Evolutionary conservation across 2,329 filamentous ascomycete species (phyloP), one percentile per base, ranked within the genome.

Genomic region (Trichoderma sp.): DNA sequence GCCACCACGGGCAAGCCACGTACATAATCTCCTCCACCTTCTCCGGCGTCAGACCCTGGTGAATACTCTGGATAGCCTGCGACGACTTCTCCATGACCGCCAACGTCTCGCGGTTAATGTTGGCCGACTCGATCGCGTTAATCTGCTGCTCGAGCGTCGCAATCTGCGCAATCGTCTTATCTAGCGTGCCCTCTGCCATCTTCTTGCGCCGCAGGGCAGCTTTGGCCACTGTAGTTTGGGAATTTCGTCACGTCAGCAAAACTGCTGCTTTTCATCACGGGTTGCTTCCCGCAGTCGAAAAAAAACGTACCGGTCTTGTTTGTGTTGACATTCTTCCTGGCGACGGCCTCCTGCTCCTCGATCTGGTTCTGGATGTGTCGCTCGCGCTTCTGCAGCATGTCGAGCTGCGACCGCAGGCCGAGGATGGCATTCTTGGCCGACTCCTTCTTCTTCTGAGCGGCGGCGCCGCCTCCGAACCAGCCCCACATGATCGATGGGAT

Each of bases 351-450:
- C 78, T 98, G 93, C 78, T 98, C 93, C 28, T 92, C 89, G 82
- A 98, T 97, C 82, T 96, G 93, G 68, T 85, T 90, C 78, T 95
- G 90, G 68, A 98, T 80, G 76, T 98, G 92, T 78, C 87, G 91
- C 83, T 98, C 93, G 67, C 94, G 86, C 85, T 99, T 99, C 81
- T 96, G 92, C 75, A 99, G 85, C 93, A 98, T 98, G 72, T 97
- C 94, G 51, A 98, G 85, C 81, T 97, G 94, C 74, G 90, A 86
- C 72, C 95, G 88, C 74, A 99, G 82, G 67, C 86, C 87, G 65
- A 99, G 83, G 74, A 99, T 99, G 71, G 95, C 95, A 82, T 97
- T 95, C 85, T 99, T 99, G 65, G 95, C 92, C 67, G 88, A 90
- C 81, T 97, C 92, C 82, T 96, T 97, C 81, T 89, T 89, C 84